Base-by-base conservation (phyloP, 345 rosid species). In the Eucalyptus cladocalyx region DNA sequence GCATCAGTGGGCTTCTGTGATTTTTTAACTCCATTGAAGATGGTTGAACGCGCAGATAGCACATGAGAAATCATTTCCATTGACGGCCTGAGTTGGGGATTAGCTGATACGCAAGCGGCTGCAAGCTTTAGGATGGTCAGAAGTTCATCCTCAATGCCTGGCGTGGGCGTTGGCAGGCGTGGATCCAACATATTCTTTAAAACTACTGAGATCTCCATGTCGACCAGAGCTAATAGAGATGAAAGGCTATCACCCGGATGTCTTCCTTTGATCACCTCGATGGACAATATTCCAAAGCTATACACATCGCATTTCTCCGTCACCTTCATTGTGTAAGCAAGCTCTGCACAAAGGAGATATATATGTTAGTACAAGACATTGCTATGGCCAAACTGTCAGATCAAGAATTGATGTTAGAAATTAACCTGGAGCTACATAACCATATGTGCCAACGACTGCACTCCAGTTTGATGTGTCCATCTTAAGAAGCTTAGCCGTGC, bases 291-390 rank as follows among this genome's bases (percentile, higher is more conserved):
- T 60, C 32, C 67, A 60, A 60, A 60, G 67, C 67, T 28, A 60
- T 60, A 60, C 7, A 91, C 92, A 56, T 89, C 92, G 4, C 62
- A 87, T 80, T 91, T 89, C 48, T 89, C 87, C 3, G 86, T 89
- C 17, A 89, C 87, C 67, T 86, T 89, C 92, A 89, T 91, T 37
- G 88, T 89, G 90, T 86, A 89, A 28, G 91, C 92, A 32, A 92
- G 86, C 89, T 92, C 91, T 92, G 83, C 45, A 49, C 80, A 51
- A 45, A 42, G n/a, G 5, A 23, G 60, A 9, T 9, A 50, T 34
- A 12, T 12, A 15, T 60, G n/a, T 26, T 11, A 60, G 67, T 12
- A 11, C n/a, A 60, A 60, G 67, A 26, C 67, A 28, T 60, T 28
- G 16, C 32, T 28, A 0, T 28, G 0, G 32, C 67, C 28, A 11